Evolutionary conservation across 129 eudicot genomes (phyloP).

Genomic region (Lactuca saligna): DNA sequence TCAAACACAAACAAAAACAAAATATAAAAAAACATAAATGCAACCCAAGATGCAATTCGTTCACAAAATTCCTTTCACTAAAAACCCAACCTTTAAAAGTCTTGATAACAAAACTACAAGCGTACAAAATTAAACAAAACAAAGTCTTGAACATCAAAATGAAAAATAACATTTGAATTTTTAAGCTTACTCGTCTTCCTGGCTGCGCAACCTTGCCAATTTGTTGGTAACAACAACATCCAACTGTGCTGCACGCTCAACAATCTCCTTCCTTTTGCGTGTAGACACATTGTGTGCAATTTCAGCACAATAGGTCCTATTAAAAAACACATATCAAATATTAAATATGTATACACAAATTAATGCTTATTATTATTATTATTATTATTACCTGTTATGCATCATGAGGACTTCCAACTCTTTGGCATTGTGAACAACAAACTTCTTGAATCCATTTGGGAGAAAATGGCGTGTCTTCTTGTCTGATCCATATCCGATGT

Average conservation of each 20-base stretch:
- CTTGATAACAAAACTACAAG: slow-evolving; percentile 3
- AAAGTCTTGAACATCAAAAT: slow-evolving; percentile 21
- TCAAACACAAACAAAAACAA: background rate
- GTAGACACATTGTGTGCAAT: slow-evolving; percentile 79
- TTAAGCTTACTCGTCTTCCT: slow-evolving; percentile 62
- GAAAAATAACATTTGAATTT: background rate
- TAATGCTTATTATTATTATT: too few relatives aligned
- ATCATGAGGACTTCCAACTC: slow-evolving; percentile 81
- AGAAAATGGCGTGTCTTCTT: slow-evolving; percentile 75
- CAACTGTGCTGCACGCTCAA: slow-evolving; percentile 87
- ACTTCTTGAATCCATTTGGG: slow-evolving; percentile 81
- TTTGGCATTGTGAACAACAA: slow-evolving; percentile 73
- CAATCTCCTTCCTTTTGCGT: slow-evolving; percentile 75
- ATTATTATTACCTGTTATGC: slow-evolving; percentile 66
- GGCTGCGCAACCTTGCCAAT: slow-evolving; percentile 86
- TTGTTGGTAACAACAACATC: slow-evolving; percentile 89
- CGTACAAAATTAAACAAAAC: slow-evolving; percentile 12
- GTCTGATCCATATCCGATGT: slow-evolving; percentile 75
- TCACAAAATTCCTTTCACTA: slow-evolving; percentile 14
- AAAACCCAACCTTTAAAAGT: slow-evolving; percentile 2
- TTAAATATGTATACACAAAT: background rate
- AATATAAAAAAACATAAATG: background rate
- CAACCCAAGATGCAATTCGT: background rate
- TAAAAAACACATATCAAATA: background rate
- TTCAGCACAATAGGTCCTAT: slow-evolving; percentile 85